Conservation (phyloP, 2,329 filamentous ascomycete genomes). For the Pestalotiopsis fici region DNA sequence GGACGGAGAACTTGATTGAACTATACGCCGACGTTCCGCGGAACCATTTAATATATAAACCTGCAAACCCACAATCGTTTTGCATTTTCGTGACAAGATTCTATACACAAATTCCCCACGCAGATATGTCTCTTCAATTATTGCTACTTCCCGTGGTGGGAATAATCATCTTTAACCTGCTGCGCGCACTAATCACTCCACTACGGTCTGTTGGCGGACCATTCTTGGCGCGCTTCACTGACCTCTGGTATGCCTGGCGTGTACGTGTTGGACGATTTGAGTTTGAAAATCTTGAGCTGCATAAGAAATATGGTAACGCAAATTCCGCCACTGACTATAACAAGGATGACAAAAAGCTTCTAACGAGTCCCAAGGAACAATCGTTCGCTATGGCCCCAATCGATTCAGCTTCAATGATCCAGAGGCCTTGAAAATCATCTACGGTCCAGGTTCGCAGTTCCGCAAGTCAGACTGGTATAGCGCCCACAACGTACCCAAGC, state of each 20-base stretch:
- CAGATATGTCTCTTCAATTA: not conserved
- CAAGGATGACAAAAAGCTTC: not conserved
- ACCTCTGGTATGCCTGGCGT: constrained; percentile 35
- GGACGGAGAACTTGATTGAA: too few species aligned
- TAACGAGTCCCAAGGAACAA: constrained; percentile 21
- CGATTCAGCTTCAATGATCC: constrained; percentile 46
- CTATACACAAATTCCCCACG: too few species aligned
- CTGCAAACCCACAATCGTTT: too few species aligned
- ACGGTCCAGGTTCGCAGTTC: constrained; percentile 36
- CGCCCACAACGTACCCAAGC: constrained; percentile 18
- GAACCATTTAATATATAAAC: too few species aligned
- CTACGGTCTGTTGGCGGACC: constrained; percentile 34
- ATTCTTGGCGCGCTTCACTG: constrained; percentile 37
- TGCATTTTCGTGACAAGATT: too few species aligned
- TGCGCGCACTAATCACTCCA: not conserved
- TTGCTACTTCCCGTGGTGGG: not conserved
- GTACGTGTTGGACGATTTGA: constrained; percentile 28
- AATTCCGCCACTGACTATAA: too few species aligned
- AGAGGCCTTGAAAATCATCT: constrained; percentile 40
- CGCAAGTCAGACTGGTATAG: constrained; percentile 34
- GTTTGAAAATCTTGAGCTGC: constrained; percentile 24
- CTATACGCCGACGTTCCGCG: too few species aligned
- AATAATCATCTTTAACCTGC: not conserved
- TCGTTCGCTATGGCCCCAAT: constrained; percentile 48
- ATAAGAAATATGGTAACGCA: constrained; percentile 27